phyloP scores from a whole-genome alignment of 2,329 filamentous ascomycete genomes.

The Penicillium oxalicum region DNA sequence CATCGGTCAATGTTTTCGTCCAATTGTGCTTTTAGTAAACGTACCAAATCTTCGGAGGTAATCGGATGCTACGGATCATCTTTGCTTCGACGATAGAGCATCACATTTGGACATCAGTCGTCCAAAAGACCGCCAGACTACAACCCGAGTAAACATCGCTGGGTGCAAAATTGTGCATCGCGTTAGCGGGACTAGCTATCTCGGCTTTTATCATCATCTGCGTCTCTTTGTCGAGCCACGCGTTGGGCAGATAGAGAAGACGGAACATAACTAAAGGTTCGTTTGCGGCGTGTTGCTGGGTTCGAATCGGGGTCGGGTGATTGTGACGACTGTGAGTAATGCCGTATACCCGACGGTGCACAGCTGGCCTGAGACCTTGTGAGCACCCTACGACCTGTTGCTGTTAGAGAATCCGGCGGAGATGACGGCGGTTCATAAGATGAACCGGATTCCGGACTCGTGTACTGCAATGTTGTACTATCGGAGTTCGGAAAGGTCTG shows the following conservation, averaged over 20 bases:
- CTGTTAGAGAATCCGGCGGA: slow-evolving; percentile 3
- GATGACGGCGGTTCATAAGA: slow-evolving; percentile 20
- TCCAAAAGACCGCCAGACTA: slow-evolving; percentile 17
- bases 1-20: slow-evolving; percentile 24
- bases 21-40: slow-evolving; percentile 20
- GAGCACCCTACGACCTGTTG: background rate
- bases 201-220: background rate
- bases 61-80: slow-evolving; percentile 13
- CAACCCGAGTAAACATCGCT: slow-evolving; percentile 25
- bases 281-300: background rate
- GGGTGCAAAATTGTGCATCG: slow-evolving; percentile 22
- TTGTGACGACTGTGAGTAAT: background rate
- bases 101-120: slow-evolving; percentile 22
- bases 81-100: slow-evolving; percentile 8
- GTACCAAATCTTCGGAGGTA: slow-evolving; percentile 12
- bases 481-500: slow-evolving; percentile 14
- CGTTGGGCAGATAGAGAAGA: background rate
- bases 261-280: background rate
- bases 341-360: background rate
- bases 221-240: background rate
- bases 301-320: background rate
- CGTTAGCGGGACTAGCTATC: slow-evolving; percentile 9
- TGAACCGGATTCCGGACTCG: slow-evolving; percentile 13
- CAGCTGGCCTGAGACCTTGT: background rate
- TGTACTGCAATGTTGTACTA: slow-evolving; percentile 12